Percentiles rank a stretch among this genome's conserved stretches.
phyloP scores from a whole-genome alignment of 2,329 filamentous ascomycete species.

The Talaromyces islandicus region DNA sequence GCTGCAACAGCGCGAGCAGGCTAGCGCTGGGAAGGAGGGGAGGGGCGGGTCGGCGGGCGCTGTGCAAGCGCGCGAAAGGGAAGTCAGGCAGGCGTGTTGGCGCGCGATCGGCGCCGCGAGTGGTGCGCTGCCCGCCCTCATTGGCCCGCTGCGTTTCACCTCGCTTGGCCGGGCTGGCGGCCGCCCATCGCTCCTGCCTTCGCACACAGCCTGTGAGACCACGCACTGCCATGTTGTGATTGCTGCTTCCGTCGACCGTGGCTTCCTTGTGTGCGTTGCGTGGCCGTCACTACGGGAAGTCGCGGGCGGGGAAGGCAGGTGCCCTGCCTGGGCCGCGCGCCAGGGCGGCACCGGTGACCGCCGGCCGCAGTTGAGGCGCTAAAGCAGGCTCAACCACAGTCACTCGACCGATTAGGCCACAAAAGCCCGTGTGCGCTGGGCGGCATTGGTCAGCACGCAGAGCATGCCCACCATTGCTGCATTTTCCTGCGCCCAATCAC shows the following conservation, averaged over 20 bases:
- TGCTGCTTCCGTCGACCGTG: too few species aligned
- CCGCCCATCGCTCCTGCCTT: not conserved
- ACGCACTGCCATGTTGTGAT: too few species aligned
- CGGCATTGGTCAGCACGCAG: not conserved
- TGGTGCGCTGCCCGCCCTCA: not conserved
- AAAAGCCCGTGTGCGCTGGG: too few species aligned
- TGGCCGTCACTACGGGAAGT: not conserved
- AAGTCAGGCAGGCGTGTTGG: slow-evolving; percentile 19
- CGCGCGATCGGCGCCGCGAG: slow-evolving; percentile 34
- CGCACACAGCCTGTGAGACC: too few species aligned
- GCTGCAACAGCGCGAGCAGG: slow-evolving; percentile 8
- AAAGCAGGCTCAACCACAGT: not conserved
- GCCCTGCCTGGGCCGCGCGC: not conserved
- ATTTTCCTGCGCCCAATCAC: not conserved
- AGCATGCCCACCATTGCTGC: too few species aligned
- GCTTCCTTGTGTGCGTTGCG: too few species aligned
- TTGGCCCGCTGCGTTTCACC: not conserved
- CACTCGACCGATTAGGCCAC: not conserved
- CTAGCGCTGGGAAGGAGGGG: slow-evolving; percentile 13
- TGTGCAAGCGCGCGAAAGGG: slow-evolving; percentile 13
- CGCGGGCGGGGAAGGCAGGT: too few species aligned
- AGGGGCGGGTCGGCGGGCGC: slow-evolving; percentile 9
- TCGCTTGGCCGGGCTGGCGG: not conserved
- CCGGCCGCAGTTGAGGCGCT: not conserved
- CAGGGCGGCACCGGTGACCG: not conserved